Evolutionary conservation across 2,329 filamentous ascomycete genomes (phyloP), one percentile per base, ranked within the genome.

Genomic region (Parascedosporium putredinis): DNA sequence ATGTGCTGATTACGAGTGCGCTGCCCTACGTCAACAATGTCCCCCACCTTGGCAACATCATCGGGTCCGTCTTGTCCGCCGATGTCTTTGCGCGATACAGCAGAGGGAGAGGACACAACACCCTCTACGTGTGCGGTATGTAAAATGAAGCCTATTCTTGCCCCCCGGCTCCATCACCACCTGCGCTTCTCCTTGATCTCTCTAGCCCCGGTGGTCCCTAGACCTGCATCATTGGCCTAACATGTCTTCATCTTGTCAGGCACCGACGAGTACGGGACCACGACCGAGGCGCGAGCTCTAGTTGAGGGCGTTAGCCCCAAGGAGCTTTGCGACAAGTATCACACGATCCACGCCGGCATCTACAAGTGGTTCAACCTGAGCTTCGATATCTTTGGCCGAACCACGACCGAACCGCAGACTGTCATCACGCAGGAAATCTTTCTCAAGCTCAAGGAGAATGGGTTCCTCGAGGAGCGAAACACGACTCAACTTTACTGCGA

Each of bases 291-390:
- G 23, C 95, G 95, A 71, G 91, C 91, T 4, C 79, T 96, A 36
- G 88, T 95, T 64, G 88, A 93, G 64, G 84, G 84, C 12, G 74
- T 89, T 55, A 88, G 84, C 10, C 89, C 91, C 20, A 76, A 86
- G 59, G 78, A 90, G 62, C 80, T 97, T 10, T 96, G 91, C 72
- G 81, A 86, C 67, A 94, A 96, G 71, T 96, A 94, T 73, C 87
- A 94, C 70, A 81, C 81, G 59, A 81, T 95, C 52, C 91, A 96
- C 69, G 82, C 88, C 59, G 87, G 86, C 45, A 85, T 96, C 56
- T 97, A 97, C 67, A 79, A 94, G 65, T 96, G 91, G 88, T 98
- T 98, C 71, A 81, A 89, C 62, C 91, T 97, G 61, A 83, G 79
- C 52, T 97, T 97, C 63, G 91, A 97, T 69, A 84, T 90, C 67